Conservation (phyloP, 352 stramenopile genomes). For the Bremia lactucae region DNA sequence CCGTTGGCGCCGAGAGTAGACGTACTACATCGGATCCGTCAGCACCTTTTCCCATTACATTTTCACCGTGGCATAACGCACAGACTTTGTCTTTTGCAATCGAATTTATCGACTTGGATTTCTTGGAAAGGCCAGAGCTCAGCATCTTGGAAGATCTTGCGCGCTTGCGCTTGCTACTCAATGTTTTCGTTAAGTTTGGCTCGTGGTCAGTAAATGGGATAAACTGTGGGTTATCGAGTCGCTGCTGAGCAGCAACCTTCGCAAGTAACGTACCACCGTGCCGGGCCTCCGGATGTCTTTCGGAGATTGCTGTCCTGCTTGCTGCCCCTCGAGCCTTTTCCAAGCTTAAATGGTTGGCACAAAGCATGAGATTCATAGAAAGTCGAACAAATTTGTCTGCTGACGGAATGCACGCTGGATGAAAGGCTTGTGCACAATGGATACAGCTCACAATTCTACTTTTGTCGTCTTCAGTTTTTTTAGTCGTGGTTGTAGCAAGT, state of each 20-base stretch:
- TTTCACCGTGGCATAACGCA: slow-evolving; percentile 47
- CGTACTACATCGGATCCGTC: slow-evolving; percentile 1
- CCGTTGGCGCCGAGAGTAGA: slow-evolving; percentile 5
- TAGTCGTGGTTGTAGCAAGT: slow-evolving; percentile 22
- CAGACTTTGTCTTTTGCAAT: slow-evolving; percentile 32
- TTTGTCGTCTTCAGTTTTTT: slow-evolving; percentile 24
- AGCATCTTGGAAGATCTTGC: slow-evolving; percentile 5
- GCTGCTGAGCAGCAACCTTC: slow-evolving; percentile 15
- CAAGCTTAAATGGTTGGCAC: slow-evolving; percentile 61
- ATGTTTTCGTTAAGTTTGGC: slow-evolving; percentile 7
- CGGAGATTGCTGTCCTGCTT: neutral
- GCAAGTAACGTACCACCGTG: slow-evolving; percentile 10
- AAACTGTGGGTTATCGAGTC: slow-evolving; percentile 14
- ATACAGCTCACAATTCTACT: slow-evolving; percentile 66
- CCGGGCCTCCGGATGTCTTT: slow-evolving; percentile 1
- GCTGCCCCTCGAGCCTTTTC: slow-evolving; percentile 22
- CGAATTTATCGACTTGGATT: slow-evolving; percentile 11
- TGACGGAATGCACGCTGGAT: slow-evolving; percentile 69
- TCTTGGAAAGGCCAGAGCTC: slow-evolving; percentile 10
- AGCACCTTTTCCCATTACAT: slow-evolving; percentile 20
- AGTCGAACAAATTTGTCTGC: slow-evolving; percentile 72
- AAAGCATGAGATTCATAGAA: slow-evolving; percentile 84
- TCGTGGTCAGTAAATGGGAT: slow-evolving; percentile 25
- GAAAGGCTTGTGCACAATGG: slow-evolving; percentile 77
- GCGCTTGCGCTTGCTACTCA: slow-evolving; percentile 27